Evolutionary conservation across 441 rosid genomes (phyloP).

Genomic region (Gossypium gossypioides): DNA sequence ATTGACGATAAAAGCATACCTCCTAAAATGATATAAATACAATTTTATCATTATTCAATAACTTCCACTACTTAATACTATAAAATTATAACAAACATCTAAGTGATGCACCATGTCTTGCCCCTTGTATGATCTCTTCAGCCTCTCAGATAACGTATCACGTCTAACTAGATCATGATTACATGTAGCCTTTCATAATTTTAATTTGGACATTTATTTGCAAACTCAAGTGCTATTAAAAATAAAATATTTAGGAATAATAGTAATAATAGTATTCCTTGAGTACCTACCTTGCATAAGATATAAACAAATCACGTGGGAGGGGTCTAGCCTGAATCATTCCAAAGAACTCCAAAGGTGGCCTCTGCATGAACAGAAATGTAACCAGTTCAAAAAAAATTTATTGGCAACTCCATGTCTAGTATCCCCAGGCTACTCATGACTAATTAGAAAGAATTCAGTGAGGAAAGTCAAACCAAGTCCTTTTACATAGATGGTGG

Average conservation of each 20-base stretch:
- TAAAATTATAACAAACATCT: not conserved
- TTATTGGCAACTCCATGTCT: not conserved
- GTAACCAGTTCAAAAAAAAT: not conserved
- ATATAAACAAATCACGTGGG: constrained; percentile 75
- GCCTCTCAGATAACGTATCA: not conserved
- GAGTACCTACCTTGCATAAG: constrained; percentile 57
- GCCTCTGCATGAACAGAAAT: constrained; percentile 48
- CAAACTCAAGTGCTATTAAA: not conserved
- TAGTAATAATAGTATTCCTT: not conserved
- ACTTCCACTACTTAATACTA: not conserved
- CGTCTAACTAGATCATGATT: not conserved
- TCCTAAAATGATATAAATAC: not conserved
- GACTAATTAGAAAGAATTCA: not conserved
- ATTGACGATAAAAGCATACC: not conserved
- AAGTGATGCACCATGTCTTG: not conserved
- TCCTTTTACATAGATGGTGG: not conserved
- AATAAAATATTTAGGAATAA: not conserved
- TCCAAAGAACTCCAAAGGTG: constrained; percentile 73
- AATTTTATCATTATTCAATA: not conserved
- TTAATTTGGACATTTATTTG: not conserved
- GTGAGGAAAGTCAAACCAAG: not conserved
- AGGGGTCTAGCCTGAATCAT: constrained; percentile 76
- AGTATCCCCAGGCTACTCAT: not conserved
- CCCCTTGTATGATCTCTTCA: not conserved
- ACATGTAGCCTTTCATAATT: not conserved